These are phyloP conservation scores for Cenchrus purpureus DNA, from an alignment of 176 grass and related monocot species.

Conservation along the genomic window DNA sequence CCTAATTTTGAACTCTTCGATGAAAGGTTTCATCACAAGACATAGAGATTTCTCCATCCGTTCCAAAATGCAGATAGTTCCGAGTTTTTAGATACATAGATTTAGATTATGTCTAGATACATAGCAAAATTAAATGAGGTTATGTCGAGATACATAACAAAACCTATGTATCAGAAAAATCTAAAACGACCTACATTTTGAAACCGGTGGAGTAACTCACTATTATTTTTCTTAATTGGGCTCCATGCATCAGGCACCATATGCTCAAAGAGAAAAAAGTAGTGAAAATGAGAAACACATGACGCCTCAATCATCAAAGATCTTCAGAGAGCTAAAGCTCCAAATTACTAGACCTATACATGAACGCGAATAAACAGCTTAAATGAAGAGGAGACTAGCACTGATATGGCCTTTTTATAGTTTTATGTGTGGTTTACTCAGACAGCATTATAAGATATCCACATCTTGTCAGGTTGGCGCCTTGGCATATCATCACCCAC, in stretches of 20 bases:
- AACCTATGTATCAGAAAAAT: too few species aligned
- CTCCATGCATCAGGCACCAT: background rate
- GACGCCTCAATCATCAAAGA: too few species aligned
- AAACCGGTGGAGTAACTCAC: background rate
- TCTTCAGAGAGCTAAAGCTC: too few species aligned
- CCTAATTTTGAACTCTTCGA: background rate
- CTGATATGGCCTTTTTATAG: background rate
- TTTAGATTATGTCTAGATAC: too few species aligned
- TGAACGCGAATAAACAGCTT: background rate
- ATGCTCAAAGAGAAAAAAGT: background rate
- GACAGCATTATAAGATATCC: background rate
- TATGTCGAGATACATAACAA: too few species aligned
- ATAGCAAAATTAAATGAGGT: too few species aligned
- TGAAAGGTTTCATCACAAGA: background rate
- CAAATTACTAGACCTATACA: background rate
- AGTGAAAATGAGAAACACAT: too few species aligned
- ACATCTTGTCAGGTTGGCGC: background rate
- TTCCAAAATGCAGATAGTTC: too few species aligned
- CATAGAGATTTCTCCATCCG: background rate
- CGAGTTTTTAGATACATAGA: too few species aligned
- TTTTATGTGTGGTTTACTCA: background rate
- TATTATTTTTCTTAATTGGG: background rate
- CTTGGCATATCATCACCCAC: slow-evolving; percentile 31
- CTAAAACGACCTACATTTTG: too few species aligned
- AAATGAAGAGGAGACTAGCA: background rate